Conservation (phyloP, 2,329 filamentous ascomycete species). For the Septoria petroselini region DNA sequence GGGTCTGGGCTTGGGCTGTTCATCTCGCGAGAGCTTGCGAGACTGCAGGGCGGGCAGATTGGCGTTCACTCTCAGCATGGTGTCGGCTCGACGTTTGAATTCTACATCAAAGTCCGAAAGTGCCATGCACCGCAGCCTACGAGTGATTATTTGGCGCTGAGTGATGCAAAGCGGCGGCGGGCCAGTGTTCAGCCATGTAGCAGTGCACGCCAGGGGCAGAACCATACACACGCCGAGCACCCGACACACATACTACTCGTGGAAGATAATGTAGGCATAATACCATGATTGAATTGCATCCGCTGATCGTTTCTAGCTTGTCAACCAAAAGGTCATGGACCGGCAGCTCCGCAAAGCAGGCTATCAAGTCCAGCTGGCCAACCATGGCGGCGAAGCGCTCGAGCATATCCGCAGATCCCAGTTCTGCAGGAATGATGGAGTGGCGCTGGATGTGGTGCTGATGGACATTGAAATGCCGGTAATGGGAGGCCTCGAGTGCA, state of each 20-base stretch:
- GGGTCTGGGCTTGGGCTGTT: slow-evolving; percentile 68
- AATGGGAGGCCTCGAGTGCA: slow-evolving; percentile 34
- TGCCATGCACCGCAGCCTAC: slow-evolving; percentile 5
- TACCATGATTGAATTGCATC: slow-evolving; percentile 67
- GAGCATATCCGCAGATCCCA: slow-evolving; percentile 22
- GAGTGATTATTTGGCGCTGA: neutral
- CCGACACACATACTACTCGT: slow-evolving; percentile 37
- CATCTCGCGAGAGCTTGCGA: slow-evolving; percentile 64
- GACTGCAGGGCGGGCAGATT: slow-evolving; percentile 68
- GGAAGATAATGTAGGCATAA: slow-evolving; percentile 53
- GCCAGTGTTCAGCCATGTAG: neutral
- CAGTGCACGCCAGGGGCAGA: neutral
- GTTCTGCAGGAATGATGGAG: slow-evolving; percentile 1
- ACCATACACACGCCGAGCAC: slow-evolving; percentile 30
- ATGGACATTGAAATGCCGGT: slow-evolving; percentile 38
- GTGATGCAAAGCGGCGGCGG: neutral
- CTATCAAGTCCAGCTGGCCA: slow-evolving; percentile 27
- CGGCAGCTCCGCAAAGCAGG: slow-evolving; percentile 27
- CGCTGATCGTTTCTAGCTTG: slow-evolving; percentile 52
- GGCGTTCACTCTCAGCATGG: slow-evolving; percentile 60
- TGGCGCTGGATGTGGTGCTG: slow-evolving; percentile 27
- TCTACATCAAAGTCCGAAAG: slow-evolving; percentile 53
- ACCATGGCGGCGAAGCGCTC: slow-evolving; percentile 34
- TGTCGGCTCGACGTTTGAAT: slow-evolving; percentile 63
- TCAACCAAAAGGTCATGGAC: slow-evolving; percentile 33